phyloP scores from a whole-genome alignment of 2,329 filamentous ascomycete species.

The Fusarium sororula region DNA sequence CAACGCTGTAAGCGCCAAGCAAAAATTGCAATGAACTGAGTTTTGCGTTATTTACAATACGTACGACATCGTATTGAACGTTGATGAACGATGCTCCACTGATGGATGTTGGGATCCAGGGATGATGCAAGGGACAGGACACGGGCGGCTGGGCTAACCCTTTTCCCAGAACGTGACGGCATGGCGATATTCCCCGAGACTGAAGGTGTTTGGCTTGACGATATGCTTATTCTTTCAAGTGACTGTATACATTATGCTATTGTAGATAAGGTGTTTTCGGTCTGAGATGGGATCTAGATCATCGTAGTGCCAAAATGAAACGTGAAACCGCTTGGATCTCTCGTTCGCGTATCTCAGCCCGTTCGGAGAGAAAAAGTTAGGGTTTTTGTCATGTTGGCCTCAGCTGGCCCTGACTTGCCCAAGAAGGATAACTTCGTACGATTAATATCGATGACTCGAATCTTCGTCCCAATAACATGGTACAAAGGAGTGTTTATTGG shows the following conservation, averaged over 20 bases:
- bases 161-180: background rate
- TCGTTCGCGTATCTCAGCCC: background rate
- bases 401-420: background rate
- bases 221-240: background rate
- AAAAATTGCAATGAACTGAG: background rate
- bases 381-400: background rate
- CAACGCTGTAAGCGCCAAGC: constrained; percentile 10
- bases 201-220: background rate
- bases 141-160: background rate
- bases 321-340: background rate
- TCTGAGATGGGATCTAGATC: background rate
- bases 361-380: background rate
- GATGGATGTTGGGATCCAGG: background rate
- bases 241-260: background rate
- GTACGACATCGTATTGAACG: constrained; percentile 2
- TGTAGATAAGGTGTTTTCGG: background rate
- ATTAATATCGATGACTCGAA: background rate
- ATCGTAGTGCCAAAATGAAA: background rate
- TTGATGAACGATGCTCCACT: background rate
- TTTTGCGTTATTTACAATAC: constrained; percentile 17
- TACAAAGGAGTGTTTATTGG: background rate
- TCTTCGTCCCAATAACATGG: background rate
- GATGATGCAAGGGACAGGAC: background rate
- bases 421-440: background rate
- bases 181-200: background rate